Conservation (phyloP, 345 rosid species). For the Eucalyptus rudis region DNA sequence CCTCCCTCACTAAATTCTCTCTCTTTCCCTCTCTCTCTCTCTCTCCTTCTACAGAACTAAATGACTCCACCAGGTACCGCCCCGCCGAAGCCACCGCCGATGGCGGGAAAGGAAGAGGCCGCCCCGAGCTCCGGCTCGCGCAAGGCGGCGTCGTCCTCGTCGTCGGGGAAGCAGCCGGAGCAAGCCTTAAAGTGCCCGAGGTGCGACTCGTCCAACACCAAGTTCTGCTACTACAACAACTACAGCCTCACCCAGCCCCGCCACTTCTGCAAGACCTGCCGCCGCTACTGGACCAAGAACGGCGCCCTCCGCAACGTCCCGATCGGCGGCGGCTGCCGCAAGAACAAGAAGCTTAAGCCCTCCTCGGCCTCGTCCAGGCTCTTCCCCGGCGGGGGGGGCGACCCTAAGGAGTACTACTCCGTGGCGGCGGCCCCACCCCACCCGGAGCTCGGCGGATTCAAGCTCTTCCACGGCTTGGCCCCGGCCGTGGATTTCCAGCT, state of each 20-base stretch:
- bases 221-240: slow-evolving; percentile 91
- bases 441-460: slow-evolving; percentile 43
- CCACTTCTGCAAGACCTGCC: slow-evolving; percentile 77
- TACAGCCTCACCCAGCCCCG: slow-evolving; percentile 86
- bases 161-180: slow-evolving; percentile 1
- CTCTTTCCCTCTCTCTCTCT: not conserved
- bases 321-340: slow-evolving; percentile 72
- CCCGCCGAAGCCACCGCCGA: not conserved
- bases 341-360: slow-evolving; percentile 61
- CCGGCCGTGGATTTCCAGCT: slow-evolving; percentile 76
- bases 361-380: slow-evolving; percentile 38
- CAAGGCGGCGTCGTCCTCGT: not conserved
- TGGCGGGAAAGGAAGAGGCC: not conserved
- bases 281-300: slow-evolving; percentile 83
- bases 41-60: not conserved
- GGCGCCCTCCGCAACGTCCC: slow-evolving; percentile 83
- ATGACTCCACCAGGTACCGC: not conserved
- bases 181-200: slow-evolving; percentile 53
- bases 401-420: slow-evolving; percentile 18
- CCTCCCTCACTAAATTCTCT: not conserved
- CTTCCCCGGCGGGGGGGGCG: slow-evolving; percentile 15
- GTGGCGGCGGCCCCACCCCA: not conserved
- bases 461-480: slow-evolving; percentile 46
- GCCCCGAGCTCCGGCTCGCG: not conserved
- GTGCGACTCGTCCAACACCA: slow-evolving; percentile 81